phyloP scores from a whole-genome alignment of 139 green algal species.

The Pedinophyceae sp. region DNA sequence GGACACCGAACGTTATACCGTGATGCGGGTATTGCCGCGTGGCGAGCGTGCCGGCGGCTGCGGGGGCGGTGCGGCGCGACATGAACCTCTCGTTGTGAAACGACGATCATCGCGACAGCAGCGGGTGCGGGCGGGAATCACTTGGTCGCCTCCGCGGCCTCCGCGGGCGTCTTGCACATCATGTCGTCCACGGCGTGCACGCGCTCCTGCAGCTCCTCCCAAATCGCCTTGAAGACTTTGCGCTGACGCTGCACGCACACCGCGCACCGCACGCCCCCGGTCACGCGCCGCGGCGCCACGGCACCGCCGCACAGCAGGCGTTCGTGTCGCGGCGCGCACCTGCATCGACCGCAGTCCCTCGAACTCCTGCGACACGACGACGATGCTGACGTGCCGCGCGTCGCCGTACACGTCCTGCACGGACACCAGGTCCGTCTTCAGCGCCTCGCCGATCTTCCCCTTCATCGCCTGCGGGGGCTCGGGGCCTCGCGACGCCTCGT shows the following conservation, averaged over 20 bases:
- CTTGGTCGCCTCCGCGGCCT: conserved; percentile 24
- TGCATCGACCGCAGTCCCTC: conserved; percentile 41
- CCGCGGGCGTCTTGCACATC: conserved; percentile 48
- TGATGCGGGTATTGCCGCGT: too few species aligned
- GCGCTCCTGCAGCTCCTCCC: conserved; percentile 58
- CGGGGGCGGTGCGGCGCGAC: too few species aligned
- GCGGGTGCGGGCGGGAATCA: too few species aligned
- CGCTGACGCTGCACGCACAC: conserved; percentile 55
- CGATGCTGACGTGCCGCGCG: conserved; percentile 60
- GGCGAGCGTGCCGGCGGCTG: too few species aligned
- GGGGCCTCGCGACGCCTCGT: not conserved
- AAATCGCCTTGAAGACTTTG: conserved; percentile 82
- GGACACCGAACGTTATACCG: too few species aligned
- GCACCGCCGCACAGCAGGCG: too few species aligned
- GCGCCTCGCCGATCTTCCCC: conserved; percentile 24
- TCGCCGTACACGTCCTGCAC: conserved; percentile 59
- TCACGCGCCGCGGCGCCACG: too few species aligned
- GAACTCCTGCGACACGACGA: conserved; percentile 49
- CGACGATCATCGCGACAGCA: too few species aligned
- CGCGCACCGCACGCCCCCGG: too few species aligned
- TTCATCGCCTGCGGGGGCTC: conserved; percentile 16
- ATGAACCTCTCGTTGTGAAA: too few species aligned
- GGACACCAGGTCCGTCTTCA: conserved; percentile 29
- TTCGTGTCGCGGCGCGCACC: too few species aligned
- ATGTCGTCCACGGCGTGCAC: conserved; percentile 76